These are phyloP conservation scores for Fragosphaeria purpurea DNA, from an alignment of 2,329 filamentous ascomycete species.

Conservation along the genomic window DNA sequence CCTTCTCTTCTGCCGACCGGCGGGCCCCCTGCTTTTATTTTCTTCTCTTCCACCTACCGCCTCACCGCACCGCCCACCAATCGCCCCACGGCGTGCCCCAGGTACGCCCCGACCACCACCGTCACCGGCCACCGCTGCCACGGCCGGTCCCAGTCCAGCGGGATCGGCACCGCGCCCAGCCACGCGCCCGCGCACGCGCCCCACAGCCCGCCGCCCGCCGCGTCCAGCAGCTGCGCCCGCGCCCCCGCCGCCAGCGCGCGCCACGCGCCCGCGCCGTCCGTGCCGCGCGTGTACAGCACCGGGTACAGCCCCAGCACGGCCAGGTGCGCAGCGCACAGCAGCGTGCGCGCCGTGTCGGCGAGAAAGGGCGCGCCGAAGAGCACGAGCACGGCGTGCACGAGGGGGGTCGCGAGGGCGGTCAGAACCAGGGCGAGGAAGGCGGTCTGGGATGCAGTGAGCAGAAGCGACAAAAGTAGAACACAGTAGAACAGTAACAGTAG, in stretches of 20 bases:
- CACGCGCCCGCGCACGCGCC: conserved; percentile 75
- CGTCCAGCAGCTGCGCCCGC: conserved; percentile 56
- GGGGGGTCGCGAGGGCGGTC: conserved; percentile 61
- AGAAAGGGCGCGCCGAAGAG: conserved; percentile 89
- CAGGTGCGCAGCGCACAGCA: conserved; percentile 73
- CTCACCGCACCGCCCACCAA: conserved; percentile 41
- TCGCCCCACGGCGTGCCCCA: conserved; percentile 66
- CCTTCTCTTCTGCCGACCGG: neutral
- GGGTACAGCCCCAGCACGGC: conserved; percentile 69
- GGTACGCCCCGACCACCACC: conserved; percentile 71
- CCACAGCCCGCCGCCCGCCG: conserved; percentile 71
- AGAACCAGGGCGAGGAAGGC: conserved; percentile 41
- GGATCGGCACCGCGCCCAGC: conserved; percentile 90
- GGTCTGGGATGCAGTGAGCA: conserved; percentile 23
- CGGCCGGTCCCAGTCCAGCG: conserved; percentile 95
- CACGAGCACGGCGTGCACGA: conserved; percentile 54
- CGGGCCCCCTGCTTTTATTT: too few relatives aligned
- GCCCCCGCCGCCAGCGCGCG: conserved; percentile 52
- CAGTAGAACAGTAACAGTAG: neutral
- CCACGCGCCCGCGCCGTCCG: conserved; percentile 59
- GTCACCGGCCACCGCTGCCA: conserved; percentile 99
- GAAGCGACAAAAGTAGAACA: neutral
- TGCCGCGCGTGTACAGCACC: conserved; percentile 75
- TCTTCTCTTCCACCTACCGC: conserved; percentile 14
- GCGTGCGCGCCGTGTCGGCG: conserved; percentile 67